A percentile compares a stretch with the other conserved stretches of the same genome.
These are phyloP conservation scores for Wickerhamiella siamensis DNA, from an alignment of 805 yeast species.

Conservation along the genomic window DNA sequence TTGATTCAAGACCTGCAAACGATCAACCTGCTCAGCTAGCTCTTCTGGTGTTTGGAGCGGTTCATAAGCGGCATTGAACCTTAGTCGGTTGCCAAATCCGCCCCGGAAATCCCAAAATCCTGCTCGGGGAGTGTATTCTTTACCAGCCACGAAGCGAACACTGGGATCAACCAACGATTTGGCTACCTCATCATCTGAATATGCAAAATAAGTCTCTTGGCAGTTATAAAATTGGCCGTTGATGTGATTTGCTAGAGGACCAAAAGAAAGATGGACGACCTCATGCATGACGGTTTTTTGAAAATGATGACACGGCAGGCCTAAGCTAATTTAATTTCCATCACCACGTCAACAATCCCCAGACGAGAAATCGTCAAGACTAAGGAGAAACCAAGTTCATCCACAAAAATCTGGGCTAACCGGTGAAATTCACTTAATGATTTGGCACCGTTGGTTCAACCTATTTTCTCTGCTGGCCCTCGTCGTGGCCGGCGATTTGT, in stretches of 20 bases:
- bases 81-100: slow-evolving; percentile 44
- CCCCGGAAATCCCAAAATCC: slow-evolving; percentile 58
- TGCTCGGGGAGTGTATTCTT: slow-evolving; percentile 68
- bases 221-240: slow-evolving; percentile 66
- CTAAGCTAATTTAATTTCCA: not conserved
- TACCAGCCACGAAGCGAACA: slow-evolving; percentile 34
- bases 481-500: slow-evolving; percentile 31
- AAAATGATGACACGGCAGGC: not conserved
- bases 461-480: slow-evolving; percentile 4
- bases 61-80: not conserved
- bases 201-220: slow-evolving; percentile 57
- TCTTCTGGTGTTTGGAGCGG: not conserved
- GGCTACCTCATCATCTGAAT: slow-evolving; percentile 21
- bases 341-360: not conserved
- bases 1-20: not conserved
- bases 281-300: slow-evolving; percentile 51
- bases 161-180: slow-evolving; percentile 30
- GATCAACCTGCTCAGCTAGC: not conserved
- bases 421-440: not conserved
- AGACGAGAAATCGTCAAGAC: not conserved
- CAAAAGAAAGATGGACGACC: slow-evolving; percentile 53
- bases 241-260: slow-evolving; percentile 64
- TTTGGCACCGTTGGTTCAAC: not conserved
- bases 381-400: not conserved
- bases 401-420: not conserved